phyloP scores from a whole-genome alignment of 2,329 filamentous ascomycete species.

The Byssochlamys sp. region DNA sequence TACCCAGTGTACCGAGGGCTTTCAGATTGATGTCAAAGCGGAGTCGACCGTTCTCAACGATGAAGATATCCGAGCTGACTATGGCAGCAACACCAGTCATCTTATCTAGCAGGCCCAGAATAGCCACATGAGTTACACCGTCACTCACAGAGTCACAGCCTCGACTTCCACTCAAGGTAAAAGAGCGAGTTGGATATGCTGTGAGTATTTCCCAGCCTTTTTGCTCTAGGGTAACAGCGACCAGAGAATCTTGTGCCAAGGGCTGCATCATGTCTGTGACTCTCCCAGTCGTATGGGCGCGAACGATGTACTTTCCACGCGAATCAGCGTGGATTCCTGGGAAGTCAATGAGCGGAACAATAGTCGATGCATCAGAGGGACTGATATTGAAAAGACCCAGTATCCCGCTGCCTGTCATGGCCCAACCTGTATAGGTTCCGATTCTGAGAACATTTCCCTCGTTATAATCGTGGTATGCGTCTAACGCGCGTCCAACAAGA shows the following conservation, averaged over 20 bases:
- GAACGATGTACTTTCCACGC: slow-evolving; percentile 56
- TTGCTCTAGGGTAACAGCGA: slow-evolving; percentile 54
- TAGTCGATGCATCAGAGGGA: slow-evolving; percentile 51
- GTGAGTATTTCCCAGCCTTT: slow-evolving; percentile 73
- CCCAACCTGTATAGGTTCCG: slow-evolving; percentile 63
- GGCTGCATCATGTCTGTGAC: slow-evolving; percentile 39
- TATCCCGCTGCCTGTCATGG: slow-evolving; percentile 62
- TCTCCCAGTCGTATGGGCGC: slow-evolving; percentile 59
- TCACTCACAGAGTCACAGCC: slow-evolving; percentile 21
- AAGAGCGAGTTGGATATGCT: slow-evolving; percentile 56
- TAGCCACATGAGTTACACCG: slow-evolving; percentile 43
- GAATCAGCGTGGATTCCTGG: slow-evolving; percentile 52
- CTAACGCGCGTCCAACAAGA: slow-evolving; percentile 60
- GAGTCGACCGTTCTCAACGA: slow-evolving; percentile 52
- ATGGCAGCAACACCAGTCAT: slow-evolving; percentile 83
- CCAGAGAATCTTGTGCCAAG: slow-evolving; percentile 33
- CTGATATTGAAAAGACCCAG: slow-evolving; percentile 78
- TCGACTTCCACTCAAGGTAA: slow-evolving; percentile 31
- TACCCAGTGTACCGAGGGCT: slow-evolving; percentile 60
- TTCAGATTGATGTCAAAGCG: slow-evolving; percentile 63
- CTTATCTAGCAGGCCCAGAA: slow-evolving; percentile 71
- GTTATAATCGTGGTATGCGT: slow-evolving; percentile 66
- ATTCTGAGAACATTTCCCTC: slow-evolving; percentile 66
- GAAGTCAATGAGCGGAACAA: slow-evolving; percentile 63
- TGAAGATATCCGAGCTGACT: slow-evolving; percentile 49